These are phyloP conservation scores for Fusarium pseudonygamai DNA, from an alignment of 2,329 filamentous ascomycete genomes.

Conservation along the genomic window DNA sequence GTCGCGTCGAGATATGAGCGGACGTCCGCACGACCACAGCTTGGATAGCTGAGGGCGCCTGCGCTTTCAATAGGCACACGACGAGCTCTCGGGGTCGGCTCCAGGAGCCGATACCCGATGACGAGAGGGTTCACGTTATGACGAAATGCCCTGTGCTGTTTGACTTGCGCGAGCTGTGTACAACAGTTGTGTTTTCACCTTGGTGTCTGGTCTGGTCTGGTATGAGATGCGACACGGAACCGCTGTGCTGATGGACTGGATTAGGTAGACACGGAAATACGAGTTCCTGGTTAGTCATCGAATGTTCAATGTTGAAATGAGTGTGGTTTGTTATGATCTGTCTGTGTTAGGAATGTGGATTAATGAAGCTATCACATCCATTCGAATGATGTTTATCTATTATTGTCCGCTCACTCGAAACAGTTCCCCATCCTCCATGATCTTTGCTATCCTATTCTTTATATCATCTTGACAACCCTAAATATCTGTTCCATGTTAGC, in stretches of 20 bases:
- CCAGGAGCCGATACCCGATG: constrained; percentile 14
- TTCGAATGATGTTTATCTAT: neutral
- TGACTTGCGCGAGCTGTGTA: constrained; percentile 39
- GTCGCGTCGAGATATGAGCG: constrained; percentile 37
- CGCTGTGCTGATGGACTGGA: constrained; percentile 43
- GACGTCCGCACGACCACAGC: constrained; percentile 35
- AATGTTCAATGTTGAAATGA: neutral
- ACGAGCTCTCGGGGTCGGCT: constrained; percentile 23
- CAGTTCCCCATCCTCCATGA: neutral
- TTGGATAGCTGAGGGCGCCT: constrained; percentile 41
- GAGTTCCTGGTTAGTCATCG: constrained; percentile 37
- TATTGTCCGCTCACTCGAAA: neutral
- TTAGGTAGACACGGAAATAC: constrained; percentile 44
- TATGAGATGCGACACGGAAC: constrained; percentile 36
- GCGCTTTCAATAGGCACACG: constrained; percentile 31
- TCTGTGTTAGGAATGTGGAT: constrained; percentile 10
- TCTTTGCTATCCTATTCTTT: neutral
- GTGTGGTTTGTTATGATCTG: constrained; percentile 9
- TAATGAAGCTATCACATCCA: constrained; percentile 10
- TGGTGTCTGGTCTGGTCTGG: constrained; percentile 24
- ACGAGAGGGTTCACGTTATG: constrained; percentile 21
- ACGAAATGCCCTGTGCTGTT: constrained; percentile 28
- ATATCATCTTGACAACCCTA: neutral
- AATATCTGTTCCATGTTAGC: neutral
- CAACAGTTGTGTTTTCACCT: constrained; percentile 39